These are phyloP conservation scores for Colletotrichum horii DNA, from an alignment of 2,329 filamentous ascomycete genomes.

Conservation along the genomic window DNA sequence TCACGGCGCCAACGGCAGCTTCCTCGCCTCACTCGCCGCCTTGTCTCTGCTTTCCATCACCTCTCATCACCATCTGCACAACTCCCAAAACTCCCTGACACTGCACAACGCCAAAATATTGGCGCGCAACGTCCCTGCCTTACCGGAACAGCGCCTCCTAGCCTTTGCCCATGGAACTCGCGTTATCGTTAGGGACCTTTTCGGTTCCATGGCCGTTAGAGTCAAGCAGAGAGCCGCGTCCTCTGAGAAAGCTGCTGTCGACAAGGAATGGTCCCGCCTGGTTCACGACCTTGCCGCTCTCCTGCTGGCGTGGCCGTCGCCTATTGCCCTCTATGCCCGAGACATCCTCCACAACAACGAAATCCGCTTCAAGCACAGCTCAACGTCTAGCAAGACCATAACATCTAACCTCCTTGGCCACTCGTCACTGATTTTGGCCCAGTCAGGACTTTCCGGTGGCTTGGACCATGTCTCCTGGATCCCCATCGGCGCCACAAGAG, in stretches of 20 bases:
- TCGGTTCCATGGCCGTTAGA: constrained; percentile 89
- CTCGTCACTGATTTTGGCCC: constrained; percentile 58
- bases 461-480: constrained; percentile 68
- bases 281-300: constrained; percentile 64
- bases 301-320: constrained; percentile 70
- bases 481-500: constrained; percentile 68
- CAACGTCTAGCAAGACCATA: background rate
- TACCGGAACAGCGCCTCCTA: constrained; percentile 60
- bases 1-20: constrained; percentile 75
- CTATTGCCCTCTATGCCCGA: constrained; percentile 62
- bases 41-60: constrained; percentile 79
- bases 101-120: constrained; percentile 74
- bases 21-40: constrained; percentile 77
- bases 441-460: constrained; percentile 67
- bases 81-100: constrained; percentile 68
- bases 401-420: background rate
- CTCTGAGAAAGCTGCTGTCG: constrained; percentile 53
- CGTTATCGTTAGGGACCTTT: constrained; percentile 79
- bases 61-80: constrained; percentile 68
- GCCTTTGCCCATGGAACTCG: constrained; percentile 73
- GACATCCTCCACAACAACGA: constrained; percentile 49
- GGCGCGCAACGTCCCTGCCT: constrained; percentile 66
- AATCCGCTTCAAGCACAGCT: constrained; percentile 36
- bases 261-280: constrained; percentile 71
- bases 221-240: constrained; percentile 76